These are phyloP conservation scores for Peronospora farinosa DNA, from an alignment of 352 stramenopile genomes.

Conservation along the genomic window DNA sequence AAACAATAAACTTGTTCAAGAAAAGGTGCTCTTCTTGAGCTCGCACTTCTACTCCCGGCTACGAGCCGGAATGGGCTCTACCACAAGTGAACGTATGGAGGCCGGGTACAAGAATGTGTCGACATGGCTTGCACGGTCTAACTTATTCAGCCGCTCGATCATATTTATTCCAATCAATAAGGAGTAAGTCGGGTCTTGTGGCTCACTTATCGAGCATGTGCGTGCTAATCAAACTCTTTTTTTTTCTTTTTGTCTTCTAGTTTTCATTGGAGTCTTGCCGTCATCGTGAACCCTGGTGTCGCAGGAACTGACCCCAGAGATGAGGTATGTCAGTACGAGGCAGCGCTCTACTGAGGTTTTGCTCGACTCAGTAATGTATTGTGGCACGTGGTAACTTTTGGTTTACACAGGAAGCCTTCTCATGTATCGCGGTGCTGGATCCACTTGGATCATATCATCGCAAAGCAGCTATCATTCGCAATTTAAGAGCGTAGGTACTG, in stretches of 20 bases:
- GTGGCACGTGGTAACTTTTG: background rate
- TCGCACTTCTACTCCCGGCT: slow-evolving; percentile 76
- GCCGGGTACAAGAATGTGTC: slow-evolving; percentile 72
- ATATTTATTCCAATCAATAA: slow-evolving; percentile 88
- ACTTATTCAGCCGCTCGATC: slow-evolving; percentile 66
- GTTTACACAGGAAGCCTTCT: slow-evolving; percentile 28
- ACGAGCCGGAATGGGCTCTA: slow-evolving; percentile 37
- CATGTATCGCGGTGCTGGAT: slow-evolving; percentile 64
- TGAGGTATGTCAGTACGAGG: slow-evolving; percentile 19
- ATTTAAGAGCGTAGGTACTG: slow-evolving; percentile 47
- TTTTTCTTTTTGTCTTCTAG: slow-evolving; percentile 26
- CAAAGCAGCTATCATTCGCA: slow-evolving; percentile 44
- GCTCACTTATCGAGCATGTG: background rate
- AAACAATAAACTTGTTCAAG: slow-evolving; percentile 37
- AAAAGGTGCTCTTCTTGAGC: slow-evolving; percentile 71
- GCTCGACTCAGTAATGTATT: background rate
- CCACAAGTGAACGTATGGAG: slow-evolving; percentile 31
- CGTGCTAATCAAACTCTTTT: slow-evolving; percentile 14
- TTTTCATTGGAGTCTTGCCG: slow-evolving; percentile 75
- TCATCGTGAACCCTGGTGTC: slow-evolving; percentile 64
- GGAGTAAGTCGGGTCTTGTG: slow-evolving; percentile 38
- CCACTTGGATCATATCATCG: slow-evolving; percentile 68
- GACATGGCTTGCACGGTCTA: slow-evolving; percentile 56
- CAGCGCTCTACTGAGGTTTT: background rate
- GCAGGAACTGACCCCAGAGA: slow-evolving; percentile 30